Percentiles rank a stretch among this genome's conserved stretches.
Conservation (phyloP, 768 basidiomycete species). For the Podaxis sp. region DNA sequence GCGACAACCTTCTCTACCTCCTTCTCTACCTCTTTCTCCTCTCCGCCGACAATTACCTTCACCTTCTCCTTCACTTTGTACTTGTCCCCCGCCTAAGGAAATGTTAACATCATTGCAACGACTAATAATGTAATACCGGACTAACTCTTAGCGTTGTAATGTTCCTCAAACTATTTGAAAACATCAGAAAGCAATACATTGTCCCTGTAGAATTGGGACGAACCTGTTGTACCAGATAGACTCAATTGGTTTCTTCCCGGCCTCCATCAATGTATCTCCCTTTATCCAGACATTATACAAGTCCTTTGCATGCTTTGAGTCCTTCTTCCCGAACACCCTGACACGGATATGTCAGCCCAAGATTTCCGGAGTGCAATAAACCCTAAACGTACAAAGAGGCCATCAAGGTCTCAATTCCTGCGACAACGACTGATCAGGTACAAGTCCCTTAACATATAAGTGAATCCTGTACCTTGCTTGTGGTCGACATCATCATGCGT, state of each 20-base stretch:
- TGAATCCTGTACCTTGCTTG: background rate
- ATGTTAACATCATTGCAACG: background rate
- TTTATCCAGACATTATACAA: background rate
- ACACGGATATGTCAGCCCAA: background rate
- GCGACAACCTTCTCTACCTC: background rate
- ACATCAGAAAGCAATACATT: background rate
- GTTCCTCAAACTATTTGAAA: background rate
- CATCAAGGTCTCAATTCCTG: background rate
- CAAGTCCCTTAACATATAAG: background rate
- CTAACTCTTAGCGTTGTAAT: background rate
- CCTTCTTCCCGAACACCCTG: background rate
- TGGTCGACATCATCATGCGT: background rate
- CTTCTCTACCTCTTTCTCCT: too few relatives aligned
- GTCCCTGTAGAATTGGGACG: background rate
- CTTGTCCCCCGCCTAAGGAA: background rate
- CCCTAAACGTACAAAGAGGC: background rate
- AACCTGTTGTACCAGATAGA: background rate
- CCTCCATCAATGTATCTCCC: background rate
- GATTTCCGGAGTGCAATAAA: background rate
- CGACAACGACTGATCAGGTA: background rate
- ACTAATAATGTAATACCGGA: background rate
- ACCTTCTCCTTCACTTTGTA: too few relatives aligned
- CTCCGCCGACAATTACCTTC: too few relatives aligned
- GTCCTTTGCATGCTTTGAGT: background rate
- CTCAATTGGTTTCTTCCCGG: background rate